These are phyloP conservation scores for Fusarium abutilonis DNA, from an alignment of 2,329 filamentous ascomycete species.

Conservation along the genomic window DNA sequence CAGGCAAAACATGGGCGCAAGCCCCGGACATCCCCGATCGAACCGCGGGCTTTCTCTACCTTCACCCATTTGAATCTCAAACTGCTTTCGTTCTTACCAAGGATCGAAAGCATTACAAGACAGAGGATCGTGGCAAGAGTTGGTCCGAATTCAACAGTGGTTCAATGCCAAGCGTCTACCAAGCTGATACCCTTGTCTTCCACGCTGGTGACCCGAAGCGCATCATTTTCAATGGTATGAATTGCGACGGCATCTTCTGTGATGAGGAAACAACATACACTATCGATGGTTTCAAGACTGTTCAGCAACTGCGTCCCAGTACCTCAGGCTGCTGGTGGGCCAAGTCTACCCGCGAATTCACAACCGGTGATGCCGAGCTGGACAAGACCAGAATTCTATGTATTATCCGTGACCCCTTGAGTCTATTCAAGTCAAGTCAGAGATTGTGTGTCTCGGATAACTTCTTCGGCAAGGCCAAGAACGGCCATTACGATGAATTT, in stretches of 20 bases:
- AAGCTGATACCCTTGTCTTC: conserved; percentile 70
- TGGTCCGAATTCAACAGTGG: conserved; percentile 80
- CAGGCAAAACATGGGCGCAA: conserved; percentile 78
- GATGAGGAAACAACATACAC: conserved; percentile 77
- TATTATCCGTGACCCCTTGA: conserved; percentile 78
- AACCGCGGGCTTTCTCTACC: conserved; percentile 69
- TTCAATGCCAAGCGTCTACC: conserved; percentile 64
- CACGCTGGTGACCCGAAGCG: conserved; percentile 85
- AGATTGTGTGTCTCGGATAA: conserved; percentile 83
- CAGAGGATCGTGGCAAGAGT: conserved; percentile 80
- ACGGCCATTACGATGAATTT: conserved; percentile 65
- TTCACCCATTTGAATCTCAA: conserved; percentile 81
- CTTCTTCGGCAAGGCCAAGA: conserved; percentile 70
- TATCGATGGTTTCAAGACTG: conserved; percentile 81
- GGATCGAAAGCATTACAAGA: conserved; percentile 79
- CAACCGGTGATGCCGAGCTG: conserved; percentile 70
- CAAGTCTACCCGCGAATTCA: conserved; percentile 77
- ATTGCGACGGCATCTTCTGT: conserved; percentile 72
- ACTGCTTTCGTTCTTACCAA: conserved; percentile 83
- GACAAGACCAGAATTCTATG: conserved; percentile 81
- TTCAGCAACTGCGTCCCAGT: conserved; percentile 71
- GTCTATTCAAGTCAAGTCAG: conserved; percentile 76
- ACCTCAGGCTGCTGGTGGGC: conserved; percentile 89
- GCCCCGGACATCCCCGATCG: conserved; percentile 73
- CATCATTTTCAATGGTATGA: conserved; percentile 83